Evolutionary conservation across 192 early-diverging fungal genomes (phyloP).

Genomic region (Funneliformis mosseae): DNA sequence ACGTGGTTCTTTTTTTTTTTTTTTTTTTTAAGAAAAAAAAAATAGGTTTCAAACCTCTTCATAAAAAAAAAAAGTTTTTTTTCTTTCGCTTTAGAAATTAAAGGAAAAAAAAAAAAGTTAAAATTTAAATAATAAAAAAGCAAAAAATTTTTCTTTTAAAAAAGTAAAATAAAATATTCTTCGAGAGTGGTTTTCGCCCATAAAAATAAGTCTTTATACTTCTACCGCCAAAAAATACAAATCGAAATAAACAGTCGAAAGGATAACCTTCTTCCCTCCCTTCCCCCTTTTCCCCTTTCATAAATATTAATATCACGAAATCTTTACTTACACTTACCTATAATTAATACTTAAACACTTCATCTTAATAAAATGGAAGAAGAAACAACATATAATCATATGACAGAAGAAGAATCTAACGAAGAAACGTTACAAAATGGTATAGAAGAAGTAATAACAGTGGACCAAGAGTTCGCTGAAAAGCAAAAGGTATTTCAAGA

Average conservation of each 20-base stretch:
- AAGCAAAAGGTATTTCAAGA: conserved; percentile 22
- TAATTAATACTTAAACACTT: background rate
- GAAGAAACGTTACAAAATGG: background rate
- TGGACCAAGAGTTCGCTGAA: conserved; percentile 25
- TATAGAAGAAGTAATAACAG: conserved; percentile 10
- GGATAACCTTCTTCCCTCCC: no score
- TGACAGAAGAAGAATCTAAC: background rate
- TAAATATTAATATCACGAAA: background rate
- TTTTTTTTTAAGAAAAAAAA: background rate
- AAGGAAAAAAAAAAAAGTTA: background rate
- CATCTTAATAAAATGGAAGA: conserved; percentile 15
- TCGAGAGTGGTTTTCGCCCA: conserved; percentile 8
- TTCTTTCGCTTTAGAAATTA: background rate
- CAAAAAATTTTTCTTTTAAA: background rate
- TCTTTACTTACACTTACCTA: background rate
- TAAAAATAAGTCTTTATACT: background rate
- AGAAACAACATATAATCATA: background rate
- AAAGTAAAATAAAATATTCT: conserved; percentile 7
- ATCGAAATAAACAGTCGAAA: background rate
- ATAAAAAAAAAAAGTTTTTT: background rate
- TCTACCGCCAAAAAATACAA: background rate
- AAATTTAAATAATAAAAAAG: background rate
- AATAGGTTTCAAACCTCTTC: background rate
- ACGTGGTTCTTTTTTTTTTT: background rate
- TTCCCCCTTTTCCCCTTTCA: background rate